Base-by-base conservation (phyloP, 148 eudicot genomes). In the Polygonum aviculare region DNA sequence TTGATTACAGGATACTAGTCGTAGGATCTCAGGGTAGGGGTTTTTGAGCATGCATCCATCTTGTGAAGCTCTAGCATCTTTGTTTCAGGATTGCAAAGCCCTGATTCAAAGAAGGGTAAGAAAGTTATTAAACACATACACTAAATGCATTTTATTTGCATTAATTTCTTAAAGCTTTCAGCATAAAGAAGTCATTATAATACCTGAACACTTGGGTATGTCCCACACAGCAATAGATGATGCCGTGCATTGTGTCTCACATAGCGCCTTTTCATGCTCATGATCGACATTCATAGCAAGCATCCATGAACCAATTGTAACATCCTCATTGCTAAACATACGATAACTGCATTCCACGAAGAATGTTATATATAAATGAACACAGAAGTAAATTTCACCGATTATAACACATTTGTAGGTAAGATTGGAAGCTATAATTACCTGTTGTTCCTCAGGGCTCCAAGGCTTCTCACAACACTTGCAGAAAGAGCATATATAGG, bases 241-340 rank as follows among this genome's bases (percentile, higher is more conserved):
- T 72, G 91, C 44, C 33, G 91, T 86, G 79, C 98, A 94, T 80
- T 92, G 87, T 74, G 90, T 41, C 54, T 82, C 79, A 78, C 98
- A 94, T n/a, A 94, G 87, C 16, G 70, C 81, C 35, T 77, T 81
- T 78, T 85, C 88, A 83, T 92, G 83, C 86, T 94, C 97, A 16
- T 90, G 97, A 73, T 90, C 85, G 74, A 94, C 98, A 88, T 94
- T 94, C 98, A 94, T 94, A 21, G 98, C 98, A 74, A 94, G 95
- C 97, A 94, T 94, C 98, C 98, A 92, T 14, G 98, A 87, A 40
- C 98, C 97, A 50, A 94, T 92, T 5, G 96, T 94, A 40, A 92
- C 96, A 87, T 94, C 98, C 82, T 92, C 98, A 82, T 94, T 94
- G 85, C 96, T 94, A 74, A 94, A 94, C 97, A 92, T 92, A 76